Base-by-base conservation (phyloP, 2,329 filamentous ascomycete species). In the Fusarium siculi region DNA sequence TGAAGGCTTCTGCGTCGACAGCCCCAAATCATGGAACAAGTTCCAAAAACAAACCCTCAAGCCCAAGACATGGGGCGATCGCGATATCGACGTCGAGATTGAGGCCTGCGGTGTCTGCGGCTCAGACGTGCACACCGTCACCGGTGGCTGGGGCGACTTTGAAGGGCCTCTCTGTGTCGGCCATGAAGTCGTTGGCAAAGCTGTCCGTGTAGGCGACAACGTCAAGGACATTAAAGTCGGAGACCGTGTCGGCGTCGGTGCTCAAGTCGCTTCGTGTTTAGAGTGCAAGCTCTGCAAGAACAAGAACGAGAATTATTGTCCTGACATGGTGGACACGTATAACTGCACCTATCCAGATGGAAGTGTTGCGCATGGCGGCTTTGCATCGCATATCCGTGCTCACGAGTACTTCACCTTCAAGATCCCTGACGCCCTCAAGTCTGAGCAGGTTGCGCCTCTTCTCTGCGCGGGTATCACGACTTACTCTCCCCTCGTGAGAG, bases 401-500 rank as follows among this genome's bases (percentile, higher is more conserved):
- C 86, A 87, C 66, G 84, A 86, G 74, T 85, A 87, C 80, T 95
- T 93, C 72, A 85, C 85, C 37, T 86, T 90, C 75, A 87, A 87
- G 70, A 88, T 90, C 42, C 88, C 88, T 0, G 87, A 89, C n/a
- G 79, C 78, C 2, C 80, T 90, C 15, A 80, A 84, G 12, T 84
- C 84, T 0, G 84, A 86, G 37, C 78, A 84, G 4, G 87, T 85
- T 0, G 88, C 93, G 4, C 93, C 93, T 2, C 90, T 96, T 84
- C 86, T 96, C 34, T 96, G 93, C 78, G 93, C 90, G 4, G 93
- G 94, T 3, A 87, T 96, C 58, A 96, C 93, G 0, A 88, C 92
- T 0, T 96, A 89, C 79, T 88, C 88, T 9, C 93, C 93, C 0
- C 82, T 96, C 21, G 87, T 87, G 55, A 87, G 91, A 34, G 90